phyloP scores from a whole-genome alignment of 495 filamentous ascomycete species.

The Neurospora pannonica region DNA sequence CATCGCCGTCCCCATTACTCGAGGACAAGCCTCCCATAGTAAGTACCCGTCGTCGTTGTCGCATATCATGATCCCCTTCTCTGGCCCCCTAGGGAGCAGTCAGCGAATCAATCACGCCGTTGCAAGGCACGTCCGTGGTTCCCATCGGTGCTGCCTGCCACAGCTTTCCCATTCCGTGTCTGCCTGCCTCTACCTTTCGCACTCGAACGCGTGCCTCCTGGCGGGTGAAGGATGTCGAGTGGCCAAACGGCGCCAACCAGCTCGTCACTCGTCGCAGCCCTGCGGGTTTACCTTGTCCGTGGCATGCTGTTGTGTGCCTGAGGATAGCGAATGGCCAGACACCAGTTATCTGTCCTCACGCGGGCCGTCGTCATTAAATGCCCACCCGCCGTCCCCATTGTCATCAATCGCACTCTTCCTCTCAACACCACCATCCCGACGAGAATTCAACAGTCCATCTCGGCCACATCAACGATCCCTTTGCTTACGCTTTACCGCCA shows the following conservation, averaged over 20 bases:
- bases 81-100: neutral
- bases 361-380: conserved; percentile 4
- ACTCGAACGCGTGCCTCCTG: neutral
- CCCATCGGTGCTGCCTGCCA: neutral
- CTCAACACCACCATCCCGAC: neutral
- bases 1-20: conserved; percentile 22
- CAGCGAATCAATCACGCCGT: neutral
- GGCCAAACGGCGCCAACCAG: neutral
- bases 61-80: neutral
- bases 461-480: neutral
- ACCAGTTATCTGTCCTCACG: neutral
- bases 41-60: conserved; percentile 14
- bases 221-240: neutral
- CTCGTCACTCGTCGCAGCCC: neutral
- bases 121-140: neutral
- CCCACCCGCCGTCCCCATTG: conserved; percentile 4
- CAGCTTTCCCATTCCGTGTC: neutral
- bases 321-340: neutral
- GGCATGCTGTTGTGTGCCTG: neutral
- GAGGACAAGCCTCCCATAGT: conserved; percentile 16
- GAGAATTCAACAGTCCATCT: neutral
- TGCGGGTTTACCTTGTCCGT: neutral
- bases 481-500: conserved; percentile 8
- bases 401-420: conserved; percentile 3
- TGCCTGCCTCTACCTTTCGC: neutral